Conservation (phyloP, 495 filamentous ascomycete species). For the Aspergillus cristatus region DNA sequence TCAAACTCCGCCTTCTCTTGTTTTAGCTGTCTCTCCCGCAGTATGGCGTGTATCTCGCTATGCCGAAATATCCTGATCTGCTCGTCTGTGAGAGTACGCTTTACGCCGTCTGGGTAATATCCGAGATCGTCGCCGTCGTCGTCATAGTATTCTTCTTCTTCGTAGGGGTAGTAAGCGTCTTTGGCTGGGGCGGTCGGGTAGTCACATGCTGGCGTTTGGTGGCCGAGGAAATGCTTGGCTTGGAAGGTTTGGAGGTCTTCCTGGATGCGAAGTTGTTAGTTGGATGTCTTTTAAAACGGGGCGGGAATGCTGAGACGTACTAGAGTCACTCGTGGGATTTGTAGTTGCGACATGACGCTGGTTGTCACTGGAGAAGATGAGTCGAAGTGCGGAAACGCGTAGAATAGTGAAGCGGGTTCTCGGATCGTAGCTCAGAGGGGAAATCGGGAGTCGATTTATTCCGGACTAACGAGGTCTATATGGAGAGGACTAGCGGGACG, state of each 20-base stretch:
- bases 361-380: background rate
- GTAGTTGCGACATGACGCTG: slow-evolving; percentile 13
- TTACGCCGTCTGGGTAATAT: slow-evolving; percentile 81
- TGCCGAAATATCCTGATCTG: slow-evolving; percentile 87
- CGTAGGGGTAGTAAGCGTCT: slow-evolving; percentile 44
- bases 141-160: slow-evolving; percentile 22
- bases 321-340: slow-evolving; percentile 40
- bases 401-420: slow-evolving; percentile 7
- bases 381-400: background rate
- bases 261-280: slow-evolving; percentile 30
- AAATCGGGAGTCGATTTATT: no score
- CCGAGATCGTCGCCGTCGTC: slow-evolving; percentile 59
- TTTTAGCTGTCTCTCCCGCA: slow-evolving; percentile 41
- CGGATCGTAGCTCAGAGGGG: no score
- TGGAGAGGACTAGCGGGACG: no score
- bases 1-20: slow-evolving; percentile 20
- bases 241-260: slow-evolving; percentile 69
- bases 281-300: slow-evolving; percentile 1
- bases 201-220: slow-evolving; percentile 1
- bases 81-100: slow-evolving; percentile 85
- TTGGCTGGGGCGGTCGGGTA: slow-evolving; percentile 10
- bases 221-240: slow-evolving; percentile 47
- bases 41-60: slow-evolving; percentile 70
- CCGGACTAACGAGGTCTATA: no score
- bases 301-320: slow-evolving; percentile 26